These are phyloP conservation scores for Colletotrichum simmondsii DNA, from an alignment of 2,329 filamentous ascomycete genomes.

Conservation along the genomic window DNA sequence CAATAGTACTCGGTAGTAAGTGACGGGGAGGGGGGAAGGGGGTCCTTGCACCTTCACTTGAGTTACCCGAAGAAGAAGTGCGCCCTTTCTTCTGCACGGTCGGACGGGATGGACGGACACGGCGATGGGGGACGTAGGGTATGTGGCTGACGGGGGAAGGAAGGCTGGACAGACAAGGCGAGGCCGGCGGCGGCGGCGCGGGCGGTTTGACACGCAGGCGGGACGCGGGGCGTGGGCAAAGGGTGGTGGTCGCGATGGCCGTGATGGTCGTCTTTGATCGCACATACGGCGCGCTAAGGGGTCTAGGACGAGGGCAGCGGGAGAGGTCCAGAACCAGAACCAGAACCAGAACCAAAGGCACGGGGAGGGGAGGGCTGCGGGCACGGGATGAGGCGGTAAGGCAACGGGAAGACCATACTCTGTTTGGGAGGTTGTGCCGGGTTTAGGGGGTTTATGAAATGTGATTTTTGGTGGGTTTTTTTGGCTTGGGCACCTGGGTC, in stretches of 20 bases:
- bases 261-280: neutral
- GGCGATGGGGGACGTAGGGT: neutral
- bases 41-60: neutral
- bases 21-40: no score
- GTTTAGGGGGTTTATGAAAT: neutral
- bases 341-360: conserved; percentile 3
- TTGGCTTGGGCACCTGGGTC: neutral
- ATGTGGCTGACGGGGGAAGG: neutral
- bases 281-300: neutral
- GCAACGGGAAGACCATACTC: conserved; percentile 9
- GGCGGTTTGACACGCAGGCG: neutral
- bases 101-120: neutral
- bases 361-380: neutral
- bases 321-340: conserved; percentile 1
- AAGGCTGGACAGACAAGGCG: neutral
- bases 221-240: neutral
- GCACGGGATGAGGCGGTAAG: neutral
- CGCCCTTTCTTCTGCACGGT: neutral
- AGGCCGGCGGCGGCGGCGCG: neutral
- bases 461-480: neutral
- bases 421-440: neutral
- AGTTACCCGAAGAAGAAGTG: neutral
- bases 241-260: neutral
- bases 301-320: neutral
- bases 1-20: neutral